Evolutionary conservation across 768 basidiomycete genomes (phyloP), one percentile per base, ranked within the genome.

Genomic region (Lactarius indigo): DNA sequence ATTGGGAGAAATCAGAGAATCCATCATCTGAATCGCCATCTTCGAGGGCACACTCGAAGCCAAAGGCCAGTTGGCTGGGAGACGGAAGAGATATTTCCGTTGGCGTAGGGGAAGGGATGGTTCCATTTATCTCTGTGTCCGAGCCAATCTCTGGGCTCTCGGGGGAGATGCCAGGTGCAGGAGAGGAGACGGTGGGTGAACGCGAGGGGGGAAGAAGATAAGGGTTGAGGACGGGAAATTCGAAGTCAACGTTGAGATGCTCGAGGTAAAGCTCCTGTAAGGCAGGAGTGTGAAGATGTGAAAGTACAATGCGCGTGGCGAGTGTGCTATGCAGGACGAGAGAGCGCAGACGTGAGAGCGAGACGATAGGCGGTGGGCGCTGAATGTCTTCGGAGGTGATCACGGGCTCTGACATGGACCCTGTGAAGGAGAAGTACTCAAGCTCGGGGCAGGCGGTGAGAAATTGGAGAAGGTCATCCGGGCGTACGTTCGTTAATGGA

Each of bases 11-110:
- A 76, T 92, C 91, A n/a, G 64, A 26, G 18, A 85, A 86, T 71
- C 90, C 90, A 69, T 92, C 90, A 9, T 89, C 89, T 69, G 85
- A 87, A 68, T 91, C 91, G 37, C 89, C 89, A 7, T 80, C 77
- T 63, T 90, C 89, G 23, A 65, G 65, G 9, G 73, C 76, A 31
- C 74, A 60, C 7, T 65, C 52, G 18, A 59, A 41, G 26, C 57
- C 61, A 23, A 64, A 69, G 26, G 66, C n/a, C 20, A 39, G 9
- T 26, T 54, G 18, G 35, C 10, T 20, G 26, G 67, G 41, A 26
- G 37, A 30, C 23, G 59, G 55, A 33, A 42, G 23, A 41, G 15
- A 17, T 18, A 54, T 37, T 23, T 55, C 62, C 20, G 56, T 58
- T 35, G 15, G 50, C 2, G 42, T 31, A 20, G 66, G 52, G 42